Conservation (phyloP, 352 stramenopile genomes). For the Globisporangium iwayamae region DNA sequence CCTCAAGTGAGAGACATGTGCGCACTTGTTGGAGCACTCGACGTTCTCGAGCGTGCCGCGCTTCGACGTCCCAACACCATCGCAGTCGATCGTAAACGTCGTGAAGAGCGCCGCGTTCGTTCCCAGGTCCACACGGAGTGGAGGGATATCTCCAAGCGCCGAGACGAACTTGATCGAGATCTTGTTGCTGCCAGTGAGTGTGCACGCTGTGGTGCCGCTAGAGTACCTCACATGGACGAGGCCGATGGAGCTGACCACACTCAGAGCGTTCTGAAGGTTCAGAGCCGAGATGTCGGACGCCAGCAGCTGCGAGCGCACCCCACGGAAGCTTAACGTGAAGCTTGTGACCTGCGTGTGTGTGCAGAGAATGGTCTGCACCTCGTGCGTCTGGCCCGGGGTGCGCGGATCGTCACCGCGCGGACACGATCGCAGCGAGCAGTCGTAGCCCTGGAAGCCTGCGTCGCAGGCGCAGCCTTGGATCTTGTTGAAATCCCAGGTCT, state of each 20-base stretch:
- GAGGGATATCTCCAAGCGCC: slow-evolving; percentile 50
- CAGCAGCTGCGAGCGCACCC: slow-evolving; percentile 31
- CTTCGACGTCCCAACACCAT: slow-evolving; percentile 45
- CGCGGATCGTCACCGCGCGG: slow-evolving; percentile 66
- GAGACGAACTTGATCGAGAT: slow-evolving; percentile 64
- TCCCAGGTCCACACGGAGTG: slow-evolving; percentile 33
- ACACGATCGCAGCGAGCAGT: slow-evolving; percentile 71
- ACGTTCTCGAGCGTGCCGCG: slow-evolving; percentile 64
- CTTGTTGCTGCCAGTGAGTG: slow-evolving; percentile 38
- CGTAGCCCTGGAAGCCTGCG: slow-evolving; percentile 73
- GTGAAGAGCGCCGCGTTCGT: slow-evolving; percentile 31
- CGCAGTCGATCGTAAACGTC: slow-evolving; percentile 50
- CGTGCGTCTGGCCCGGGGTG: slow-evolving; percentile 50
- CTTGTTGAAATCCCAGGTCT: slow-evolving; percentile 85
- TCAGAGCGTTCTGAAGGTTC: slow-evolving; percentile 40
- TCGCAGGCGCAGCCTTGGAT: slow-evolving; percentile 90
- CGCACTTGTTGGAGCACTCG: slow-evolving; percentile 75
- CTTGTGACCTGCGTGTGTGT: slow-evolving; percentile 31
- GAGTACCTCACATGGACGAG: slow-evolving; percentile 55
- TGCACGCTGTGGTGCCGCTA: slow-evolving; percentile 42
- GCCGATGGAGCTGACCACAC: slow-evolving; percentile 33
- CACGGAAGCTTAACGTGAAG: slow-evolving; percentile 70
- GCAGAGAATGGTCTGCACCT: slow-evolving; percentile 65
- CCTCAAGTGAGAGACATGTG: slow-evolving; percentile 2
- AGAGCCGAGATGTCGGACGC: slow-evolving; percentile 31